Base-by-base conservation (phyloP, 805 yeast species). In the Metschnikowia baotianmanensis region DNA sequence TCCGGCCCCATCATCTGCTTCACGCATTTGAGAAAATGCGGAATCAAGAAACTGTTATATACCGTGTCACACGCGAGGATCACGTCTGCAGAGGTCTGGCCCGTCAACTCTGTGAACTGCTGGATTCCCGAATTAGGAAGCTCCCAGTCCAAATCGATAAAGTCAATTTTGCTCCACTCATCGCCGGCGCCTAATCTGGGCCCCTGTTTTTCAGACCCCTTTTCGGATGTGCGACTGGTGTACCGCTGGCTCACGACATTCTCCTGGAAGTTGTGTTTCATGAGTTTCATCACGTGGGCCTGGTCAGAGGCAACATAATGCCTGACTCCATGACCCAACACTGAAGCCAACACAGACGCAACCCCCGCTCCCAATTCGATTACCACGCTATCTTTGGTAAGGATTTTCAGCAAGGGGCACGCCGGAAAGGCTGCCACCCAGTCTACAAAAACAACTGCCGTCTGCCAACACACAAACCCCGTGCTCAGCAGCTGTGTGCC, bases 361-460 rank as follows among this genome's bases (percentile, higher is more conserved):
- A 73, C 72, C 0, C 89, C 89, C 11, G 84, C 59, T 0, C 89
- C 89, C 4, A 82, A 53, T 46, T 82, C 89, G 7, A 82, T 59
- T 0, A 79, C 69, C 1, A 52, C 42, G 4, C 51, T 46, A 12
- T 48, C 39, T 25, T 27, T 25, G 6, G 28, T 28, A 41, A 55
- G 23, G 16, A 38, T 21, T 20, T n/a, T 15, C 32, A 23, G 21
- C 16, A 69, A 52, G 1, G 71, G 71, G 31, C 65, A 58, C 21
- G 37, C 38, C 0, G 34, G 31, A 16, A 51, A 54, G 17, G 57
- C 49, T n/a, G 69, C 17, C 2, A 80, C 34, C 87, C 88, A 82
- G 31, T 78, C 72, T 1, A 69, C 69, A 28, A 82, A 61, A 2
- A 64, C 53, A 2, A 71, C 67, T 1, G 80, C 67, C 1, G 78